Evolutionary conservation across 306 rosid genomes (phyloP), one percentile per base, ranked within the genome.

Genomic region (Rosa persica): DNA sequence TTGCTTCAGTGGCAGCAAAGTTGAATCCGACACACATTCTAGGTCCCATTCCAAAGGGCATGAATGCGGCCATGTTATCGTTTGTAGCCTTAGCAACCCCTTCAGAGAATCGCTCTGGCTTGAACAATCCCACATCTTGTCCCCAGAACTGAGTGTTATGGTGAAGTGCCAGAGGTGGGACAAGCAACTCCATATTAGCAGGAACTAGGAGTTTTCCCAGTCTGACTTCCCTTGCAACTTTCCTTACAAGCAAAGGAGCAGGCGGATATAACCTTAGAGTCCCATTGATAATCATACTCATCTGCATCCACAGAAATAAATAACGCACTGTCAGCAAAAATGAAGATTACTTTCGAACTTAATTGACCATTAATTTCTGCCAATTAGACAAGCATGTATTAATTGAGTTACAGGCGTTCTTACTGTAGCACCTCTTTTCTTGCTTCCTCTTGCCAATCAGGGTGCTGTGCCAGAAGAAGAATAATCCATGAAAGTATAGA

Each of bases 41-140:
- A n/a, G 62, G 62, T 55, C 62, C 62, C 30, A 55, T 55, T 55
- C 27, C 62, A n/a, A 54, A 55, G 62, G 62, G 62, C 62, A 55
- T 55, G 62, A 55, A 55, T 22, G 62, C 62, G 3, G 30, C 62
- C 30, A 55, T 55, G 27, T 55, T 55, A 55, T 55, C 62, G 62
- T 55, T 3, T 3, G 62, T 55, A 10, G 62, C 62, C n/a, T 55
- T 55, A 4, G 30, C 62, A 8, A 22, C 62, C 13, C 62, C 62
- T 8, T 55, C 62, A 3, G 62, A 55, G 6, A 55, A 55, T 22
- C 30, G 30, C 12, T 55, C 62, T 55, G 62, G 62, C 25, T 22
- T 55, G 30, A 55, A 55, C 62, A 55, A n/a, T 8, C 27, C 13
- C 2, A 10, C 62, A 55, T n/a, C 62, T 8, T 55, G 13, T 55